These are phyloP conservation scores for Trifolium dubium DNA, from an alignment of 306 rosid genomes.

Conservation along the genomic window DNA sequence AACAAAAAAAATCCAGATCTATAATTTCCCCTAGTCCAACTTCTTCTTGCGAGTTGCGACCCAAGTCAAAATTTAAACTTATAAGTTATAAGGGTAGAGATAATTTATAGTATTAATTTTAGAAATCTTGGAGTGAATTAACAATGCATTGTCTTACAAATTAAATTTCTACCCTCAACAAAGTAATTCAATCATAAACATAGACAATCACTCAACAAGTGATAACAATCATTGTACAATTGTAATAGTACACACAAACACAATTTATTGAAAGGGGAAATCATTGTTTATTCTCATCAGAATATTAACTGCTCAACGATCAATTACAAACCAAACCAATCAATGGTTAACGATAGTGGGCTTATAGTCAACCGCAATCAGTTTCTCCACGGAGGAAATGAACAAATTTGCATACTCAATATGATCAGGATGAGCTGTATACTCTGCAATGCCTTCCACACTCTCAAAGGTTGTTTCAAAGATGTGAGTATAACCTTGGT, in stretches of 20 bases:
- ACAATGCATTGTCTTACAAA: not conserved
- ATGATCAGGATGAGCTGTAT: constrained; percentile 71
- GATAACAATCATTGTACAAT: not conserved
- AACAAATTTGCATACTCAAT: constrained; percentile 66
- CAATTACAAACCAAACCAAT: not conserved
- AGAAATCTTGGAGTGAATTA: not conserved
- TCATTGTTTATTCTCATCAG: constrained; percentile 12
- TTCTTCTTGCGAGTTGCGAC: not conserved
- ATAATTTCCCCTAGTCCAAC: not conserved
- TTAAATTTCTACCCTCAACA: not conserved
- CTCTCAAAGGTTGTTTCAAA: constrained; percentile 91
- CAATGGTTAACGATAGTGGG: constrained; percentile 54
- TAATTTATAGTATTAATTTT: too few species aligned
- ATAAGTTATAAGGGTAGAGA: not conserved
- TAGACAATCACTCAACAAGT: not conserved
- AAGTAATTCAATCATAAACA: too few species aligned
- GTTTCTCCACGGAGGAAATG: constrained; percentile 66
- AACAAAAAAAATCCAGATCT: too few species aligned
- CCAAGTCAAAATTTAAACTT: not conserved
- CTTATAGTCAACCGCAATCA: constrained; percentile 65
- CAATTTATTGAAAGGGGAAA: not conserved
- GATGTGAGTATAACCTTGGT: constrained; percentile 87
- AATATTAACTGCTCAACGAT: not conserved
- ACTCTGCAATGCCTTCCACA: constrained; percentile 74
- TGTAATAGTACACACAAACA: not conserved